phyloP scores from a whole-genome alignment of 345 rosid species.

The Murraya koenigii region DNA sequence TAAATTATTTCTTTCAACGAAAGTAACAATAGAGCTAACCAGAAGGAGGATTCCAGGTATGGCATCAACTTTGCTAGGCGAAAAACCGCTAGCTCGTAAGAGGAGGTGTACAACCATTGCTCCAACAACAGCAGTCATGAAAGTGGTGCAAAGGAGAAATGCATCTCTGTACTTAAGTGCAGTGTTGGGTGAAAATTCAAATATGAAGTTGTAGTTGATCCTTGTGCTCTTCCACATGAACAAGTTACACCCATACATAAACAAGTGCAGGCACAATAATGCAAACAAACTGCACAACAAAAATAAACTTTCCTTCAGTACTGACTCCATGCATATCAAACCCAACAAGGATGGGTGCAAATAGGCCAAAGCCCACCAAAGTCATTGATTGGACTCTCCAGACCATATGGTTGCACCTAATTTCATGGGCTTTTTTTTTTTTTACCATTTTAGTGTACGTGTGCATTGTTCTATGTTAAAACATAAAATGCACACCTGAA shows the following conservation, averaged over 20 bases:
- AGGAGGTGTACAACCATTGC: constrained; percentile 87
- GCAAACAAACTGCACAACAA: constrained; percentile 68
- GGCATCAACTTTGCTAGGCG: constrained; percentile 56
- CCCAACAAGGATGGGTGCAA: not conserved
- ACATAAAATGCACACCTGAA: constrained; percentile 57
- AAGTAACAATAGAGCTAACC: constrained; percentile 28
- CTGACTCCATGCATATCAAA: not conserved
- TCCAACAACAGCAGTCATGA: constrained; percentile 81
- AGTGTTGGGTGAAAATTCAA: constrained; percentile 70
- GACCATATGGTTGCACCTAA: not conserved
- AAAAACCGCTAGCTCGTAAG: constrained; percentile 56
- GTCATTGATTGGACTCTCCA: not conserved
- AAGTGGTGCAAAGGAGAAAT: constrained; percentile 81
- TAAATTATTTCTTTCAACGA: not conserved
- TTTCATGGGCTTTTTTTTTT: no score
- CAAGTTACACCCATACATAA: constrained; percentile 89
- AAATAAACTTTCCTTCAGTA: not conserved
- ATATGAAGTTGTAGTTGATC: constrained; percentile 83
- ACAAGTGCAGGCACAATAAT: constrained; percentile 86
- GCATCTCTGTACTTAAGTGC: constrained; percentile 86
- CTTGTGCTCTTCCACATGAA: constrained; percentile 81
- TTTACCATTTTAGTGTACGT: no score
- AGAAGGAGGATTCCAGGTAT: constrained; percentile 84
- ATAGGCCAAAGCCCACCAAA: not conserved
- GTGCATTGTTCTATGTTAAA: no score